Base-by-base conservation (phyloP, 495 filamentous ascomycete species). In the Rostrohypoxylon terebratum region DNA sequence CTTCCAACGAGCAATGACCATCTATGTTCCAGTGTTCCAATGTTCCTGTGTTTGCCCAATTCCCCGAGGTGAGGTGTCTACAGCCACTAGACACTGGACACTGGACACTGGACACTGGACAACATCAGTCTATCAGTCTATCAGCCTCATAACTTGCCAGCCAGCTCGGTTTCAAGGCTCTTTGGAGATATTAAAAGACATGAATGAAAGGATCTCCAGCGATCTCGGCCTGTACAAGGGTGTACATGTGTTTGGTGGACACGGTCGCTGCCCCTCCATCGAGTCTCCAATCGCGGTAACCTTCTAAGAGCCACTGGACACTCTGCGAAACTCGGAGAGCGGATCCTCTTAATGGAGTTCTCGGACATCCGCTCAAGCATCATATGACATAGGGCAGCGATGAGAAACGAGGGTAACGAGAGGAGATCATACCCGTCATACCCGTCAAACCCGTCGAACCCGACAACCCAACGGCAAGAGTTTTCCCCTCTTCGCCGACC, bases 281-380 rank as follows among this genome's bases (percentile, higher is more conserved):
- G 16, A 45, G 13, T 45, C 42, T 45, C 42, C 16, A 38, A 16
- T 60, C 53, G 33, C 53, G 38, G 51, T 34, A n/a, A n/a, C 42
- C 14, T 28, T 63, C 25, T 59, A 21, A 57, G 31, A 36, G 61
- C 34, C 11, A 33, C 38, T 28, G 28, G 28, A 5, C 28, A 28
- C 40, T n/a, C 61, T 62, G 71, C 71, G 66, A 69, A 14, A 11
- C 47, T 66, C 65, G 71, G 70, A 72, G 59, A 34, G 25, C 48
- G 28, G 47, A 47, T 42, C 14, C 38, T 36, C 20, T 47, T 38
- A 59, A 31, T 7, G 28, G 28, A 44, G 36, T 11, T 31, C n/a
- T 55, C 38, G 34, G 47, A 31, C 48, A 33, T 62, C 40, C 40
- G 31, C 58, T 40, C 33, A 23, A 38, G 20, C 18, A 28, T 8